Percentiles rank a stretch among this genome's conserved stretches.
Conservation (phyloP, 441 rosid species). For the Bruguiera hainesii region DNA sequence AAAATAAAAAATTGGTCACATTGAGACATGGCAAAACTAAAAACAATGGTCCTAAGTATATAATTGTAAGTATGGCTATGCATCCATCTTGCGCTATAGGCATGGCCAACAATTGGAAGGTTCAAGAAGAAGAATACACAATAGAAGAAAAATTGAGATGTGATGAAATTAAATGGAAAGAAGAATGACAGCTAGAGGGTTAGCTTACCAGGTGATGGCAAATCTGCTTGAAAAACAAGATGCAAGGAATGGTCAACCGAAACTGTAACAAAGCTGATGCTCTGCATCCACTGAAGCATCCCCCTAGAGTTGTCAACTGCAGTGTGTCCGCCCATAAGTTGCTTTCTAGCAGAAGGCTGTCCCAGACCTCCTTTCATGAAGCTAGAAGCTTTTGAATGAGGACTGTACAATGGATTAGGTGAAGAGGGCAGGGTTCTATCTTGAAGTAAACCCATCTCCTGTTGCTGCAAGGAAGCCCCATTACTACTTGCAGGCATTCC, state of each 20-base stretch:
- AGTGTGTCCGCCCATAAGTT: slow-evolving; percentile 66
- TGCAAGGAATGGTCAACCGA: slow-evolving; percentile 83
- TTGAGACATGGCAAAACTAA: too few relatives aligned
- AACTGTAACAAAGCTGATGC: slow-evolving; percentile 84
- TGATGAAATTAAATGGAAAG: not conserved
- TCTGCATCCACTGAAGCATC: slow-evolving; percentile 95
- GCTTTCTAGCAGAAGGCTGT: slow-evolving; percentile 79
- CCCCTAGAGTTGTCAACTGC: slow-evolving; percentile 76
- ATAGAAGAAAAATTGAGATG: not conserved
- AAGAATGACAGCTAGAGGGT: slow-evolving; percentile 12
- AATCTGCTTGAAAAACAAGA: slow-evolving; percentile 75
- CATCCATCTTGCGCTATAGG: too few relatives aligned
- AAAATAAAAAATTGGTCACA: too few relatives aligned
- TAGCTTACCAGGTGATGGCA: slow-evolving; percentile 65
- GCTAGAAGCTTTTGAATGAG: slow-evolving; percentile 78
- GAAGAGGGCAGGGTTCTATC: slow-evolving; percentile 90
- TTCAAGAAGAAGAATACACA: not conserved
- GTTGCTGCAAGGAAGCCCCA: slow-evolving; percentile 85
- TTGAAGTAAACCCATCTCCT: slow-evolving; percentile 89
- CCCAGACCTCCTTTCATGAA: slow-evolving; percentile 90
- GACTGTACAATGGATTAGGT: slow-evolving; percentile 76
- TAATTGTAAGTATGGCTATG: too few relatives aligned
- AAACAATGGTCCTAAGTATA: too few relatives aligned
- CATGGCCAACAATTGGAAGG: too few relatives aligned
- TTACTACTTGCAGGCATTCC: slow-evolving; percentile 67